A percentile compares a stretch with the other conserved stretches of the same genome.
These are phyloP conservation scores for Diaporthe sp. DNA, from an alignment of 2,329 filamentous ascomycete genomes.

Conservation along the genomic window DNA sequence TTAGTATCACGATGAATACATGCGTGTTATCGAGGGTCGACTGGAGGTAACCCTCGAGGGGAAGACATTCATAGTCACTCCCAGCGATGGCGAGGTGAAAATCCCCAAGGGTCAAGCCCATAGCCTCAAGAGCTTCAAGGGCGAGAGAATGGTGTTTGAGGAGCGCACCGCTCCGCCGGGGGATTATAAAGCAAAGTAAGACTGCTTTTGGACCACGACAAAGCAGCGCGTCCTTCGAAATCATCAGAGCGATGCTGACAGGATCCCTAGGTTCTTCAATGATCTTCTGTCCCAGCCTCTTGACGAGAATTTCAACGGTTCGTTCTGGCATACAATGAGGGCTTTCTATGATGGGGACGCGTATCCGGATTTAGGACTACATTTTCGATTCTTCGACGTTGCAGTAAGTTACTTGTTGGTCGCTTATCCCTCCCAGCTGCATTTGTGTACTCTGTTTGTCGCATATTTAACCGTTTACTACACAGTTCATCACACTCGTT, in stretches of 20 bases:
- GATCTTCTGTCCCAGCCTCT: not conserved
- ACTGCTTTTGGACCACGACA: not conserved
- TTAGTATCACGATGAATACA: constrained; percentile 6
- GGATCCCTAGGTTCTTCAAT: constrained; percentile 28
- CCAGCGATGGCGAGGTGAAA: not conserved
- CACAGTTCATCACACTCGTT: constrained; percentile 30
- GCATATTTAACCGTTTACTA: not conserved
- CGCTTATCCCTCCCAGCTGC: not conserved
- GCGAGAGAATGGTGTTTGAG: constrained; percentile 10
- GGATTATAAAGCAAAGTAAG: constrained; percentile 29
- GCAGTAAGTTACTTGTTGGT: constrained; percentile 14
- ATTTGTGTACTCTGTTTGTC: not conserved
- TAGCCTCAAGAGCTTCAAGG: constrained; percentile 5
- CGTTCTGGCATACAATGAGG: constrained; percentile 26
- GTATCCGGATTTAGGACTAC: constrained; percentile 25
- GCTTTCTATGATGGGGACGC: constrained; percentile 26
- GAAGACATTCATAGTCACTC: not conserved
- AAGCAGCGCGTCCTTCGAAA: not conserved
- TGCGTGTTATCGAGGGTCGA: not conserved
- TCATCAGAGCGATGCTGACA: not conserved
- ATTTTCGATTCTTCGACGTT: constrained; percentile 25
- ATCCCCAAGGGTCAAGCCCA: constrained; percentile 1
- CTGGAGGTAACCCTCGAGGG: not conserved
- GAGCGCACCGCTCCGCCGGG: constrained; percentile 29
- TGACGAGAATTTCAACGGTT: not conserved